A percentile compares a stretch with the other conserved stretches of the same genome.
These are phyloP conservation scores for Fusarium pseudograminearum DNA, from an alignment of 2,329 filamentous ascomycete genomes.

Conservation along the genomic window DNA sequence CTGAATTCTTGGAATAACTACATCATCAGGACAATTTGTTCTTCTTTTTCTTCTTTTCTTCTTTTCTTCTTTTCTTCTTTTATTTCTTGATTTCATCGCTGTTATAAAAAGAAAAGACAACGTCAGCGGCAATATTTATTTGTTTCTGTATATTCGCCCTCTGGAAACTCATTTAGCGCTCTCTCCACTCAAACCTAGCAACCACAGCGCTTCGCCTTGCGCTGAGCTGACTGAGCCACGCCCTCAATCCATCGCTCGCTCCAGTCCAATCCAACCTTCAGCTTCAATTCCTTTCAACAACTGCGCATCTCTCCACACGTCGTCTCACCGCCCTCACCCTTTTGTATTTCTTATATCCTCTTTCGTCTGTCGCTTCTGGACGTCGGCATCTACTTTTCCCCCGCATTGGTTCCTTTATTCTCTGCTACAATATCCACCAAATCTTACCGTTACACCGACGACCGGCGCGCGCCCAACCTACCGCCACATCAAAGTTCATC, in stretches of 20 bases:
- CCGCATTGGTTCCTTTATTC: constrained; percentile 8
- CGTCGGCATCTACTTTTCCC: constrained; percentile 9
- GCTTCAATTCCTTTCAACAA: constrained; percentile 34
- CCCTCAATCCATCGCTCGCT: constrained; percentile 21
- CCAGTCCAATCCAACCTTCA: constrained; percentile 16
- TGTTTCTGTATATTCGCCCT: neutral
- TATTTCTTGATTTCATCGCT: neutral
- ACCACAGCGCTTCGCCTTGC: constrained; percentile 33
- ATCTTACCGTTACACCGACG: constrained; percentile 24
- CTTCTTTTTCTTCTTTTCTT: neutral
- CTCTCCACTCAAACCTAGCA: constrained; percentile 32
- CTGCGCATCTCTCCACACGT: constrained; percentile 23
- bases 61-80: constrained; percentile 6
- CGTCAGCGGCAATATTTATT: constrained; percentile 29
- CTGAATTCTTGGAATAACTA: constrained; percentile 33
- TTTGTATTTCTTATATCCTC: constrained; percentile 18
- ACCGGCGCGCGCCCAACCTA: constrained; percentile 20
- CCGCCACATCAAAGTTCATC: constrained; percentile 31
- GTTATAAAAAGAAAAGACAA: neutral
- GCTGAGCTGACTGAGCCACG: constrained; percentile 39
- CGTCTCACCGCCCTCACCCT: constrained; percentile 27
- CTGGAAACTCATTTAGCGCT: constrained; percentile 3
- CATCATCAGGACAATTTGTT: neutral
- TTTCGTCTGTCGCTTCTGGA: constrained; percentile 35
- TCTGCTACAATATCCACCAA: neutral